Base-by-base conservation (phyloP, 2,329 filamentous ascomycete genomes). In the Aspergillus uvarum region DNA sequence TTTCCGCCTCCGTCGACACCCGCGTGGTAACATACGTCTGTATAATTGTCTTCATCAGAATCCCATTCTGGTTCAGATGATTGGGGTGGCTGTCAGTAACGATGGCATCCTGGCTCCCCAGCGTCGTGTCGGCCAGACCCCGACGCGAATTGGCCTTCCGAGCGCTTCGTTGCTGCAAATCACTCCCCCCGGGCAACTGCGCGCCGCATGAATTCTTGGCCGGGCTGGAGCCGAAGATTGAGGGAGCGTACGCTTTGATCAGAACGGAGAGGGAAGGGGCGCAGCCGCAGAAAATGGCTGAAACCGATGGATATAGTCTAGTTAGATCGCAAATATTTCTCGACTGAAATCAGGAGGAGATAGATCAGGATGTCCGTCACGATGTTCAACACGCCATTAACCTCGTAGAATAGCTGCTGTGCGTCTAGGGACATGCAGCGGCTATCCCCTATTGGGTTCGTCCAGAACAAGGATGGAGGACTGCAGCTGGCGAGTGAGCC, bases 231-330 rank as follows among this genome's bases (percentile, higher is more conserved):
- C 57, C 59, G 22, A 62, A 58, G 6, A 64, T 7, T 5, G 4
- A 24, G 3, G 61, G 59, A 6, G 51, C 42, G 19, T 58, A 51
- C 12, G 50, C 19, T 29, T 63, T 65, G 16, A 60, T 52, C 2
- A 61, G 29, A 6, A 63, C 52, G 10, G 55, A 62, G 4, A 65
- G 52, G 0, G 63, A 56, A 3, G 63, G 63, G 4, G 61, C 59
- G 16, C 47, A 63, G 24, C 63, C 63, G 54, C 63, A 65, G 54
- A 63, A 64, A 3, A 65, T 62, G 1, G 63, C 63, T 65, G 42
- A 47, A 5, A 22, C 8, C 7, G 3, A 11, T 10, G n/a, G n/a
- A 1, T 11, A 16, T 22, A 19, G 42, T 26, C 24, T 6, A 26
- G 24, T 26, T 26, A 26, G 63, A 22, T 22, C 21, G 21, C 21